Evolutionary conservation across 768 basidiomycete species (phyloP).

Genomic region (Termitomyces sp.): DNA sequence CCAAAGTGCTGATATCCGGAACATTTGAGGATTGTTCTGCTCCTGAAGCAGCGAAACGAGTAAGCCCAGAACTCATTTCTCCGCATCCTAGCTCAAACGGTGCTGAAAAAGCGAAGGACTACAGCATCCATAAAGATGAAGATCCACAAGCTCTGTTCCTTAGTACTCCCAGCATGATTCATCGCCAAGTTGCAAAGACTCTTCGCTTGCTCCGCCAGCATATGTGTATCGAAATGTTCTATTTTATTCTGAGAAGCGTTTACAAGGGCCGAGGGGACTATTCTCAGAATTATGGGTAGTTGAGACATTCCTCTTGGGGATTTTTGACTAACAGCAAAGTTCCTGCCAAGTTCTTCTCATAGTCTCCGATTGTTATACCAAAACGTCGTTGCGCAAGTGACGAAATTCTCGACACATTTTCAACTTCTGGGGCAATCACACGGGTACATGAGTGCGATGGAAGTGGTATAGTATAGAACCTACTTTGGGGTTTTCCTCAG

Average conservation of each 20-base stretch:
- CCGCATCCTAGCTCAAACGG: background rate
- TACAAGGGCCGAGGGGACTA: background rate
- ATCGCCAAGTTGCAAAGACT: background rate
- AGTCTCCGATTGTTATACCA: background rate
- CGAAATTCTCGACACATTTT: background rate
- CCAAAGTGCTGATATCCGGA: background rate
- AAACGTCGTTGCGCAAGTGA: background rate
- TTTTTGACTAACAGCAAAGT: background rate
- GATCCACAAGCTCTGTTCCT: background rate
- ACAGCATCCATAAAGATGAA: background rate
- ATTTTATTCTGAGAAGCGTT: background rate
- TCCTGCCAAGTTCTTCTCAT: background rate
- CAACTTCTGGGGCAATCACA: too few relatives aligned
- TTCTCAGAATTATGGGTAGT: conserved; percentile 5
- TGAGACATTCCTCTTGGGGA: conserved; percentile 5
- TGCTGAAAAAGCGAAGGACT: background rate
- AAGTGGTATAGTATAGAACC: too few relatives aligned
- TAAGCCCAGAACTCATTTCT: background rate
- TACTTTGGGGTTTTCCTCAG: too few relatives aligned
- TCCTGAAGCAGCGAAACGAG: background rate
- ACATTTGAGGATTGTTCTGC: background rate
- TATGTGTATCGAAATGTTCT: background rate
- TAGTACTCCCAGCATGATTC: background rate
- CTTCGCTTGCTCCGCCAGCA: background rate
- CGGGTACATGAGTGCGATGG: too few relatives aligned